phyloP scores from a whole-genome alignment of 495 filamentous ascomycete genomes.

The Evansstolkia leycettana region DNA sequence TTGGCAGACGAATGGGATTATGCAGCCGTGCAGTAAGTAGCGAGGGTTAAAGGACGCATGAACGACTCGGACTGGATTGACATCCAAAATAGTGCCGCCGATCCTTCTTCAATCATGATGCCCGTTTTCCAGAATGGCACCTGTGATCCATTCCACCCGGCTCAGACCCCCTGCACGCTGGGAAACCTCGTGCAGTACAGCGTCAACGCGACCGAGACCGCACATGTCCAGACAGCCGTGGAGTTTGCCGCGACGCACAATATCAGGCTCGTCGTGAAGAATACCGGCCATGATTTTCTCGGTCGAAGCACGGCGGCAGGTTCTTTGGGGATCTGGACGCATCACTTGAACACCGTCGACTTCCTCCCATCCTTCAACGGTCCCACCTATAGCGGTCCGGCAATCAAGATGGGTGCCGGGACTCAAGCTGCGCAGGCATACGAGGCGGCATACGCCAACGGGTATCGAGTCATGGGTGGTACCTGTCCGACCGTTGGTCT shows the following conservation, averaged over 20 bases:
- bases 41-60: not conserved
- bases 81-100: slow-evolving; percentile 14
- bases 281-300: slow-evolving; percentile 42
- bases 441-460: slow-evolving; percentile 18
- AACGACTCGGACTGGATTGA: not conserved
- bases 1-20: slow-evolving; percentile 16
- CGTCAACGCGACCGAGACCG: slow-evolving; percentile 21
- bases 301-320: slow-evolving; percentile 47
- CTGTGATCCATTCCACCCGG: slow-evolving; percentile 45
- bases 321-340: slow-evolving; percentile 42
- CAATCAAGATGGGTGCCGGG: slow-evolving; percentile 43
- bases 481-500: slow-evolving; percentile 23
- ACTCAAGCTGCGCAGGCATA: slow-evolving; percentile 37
- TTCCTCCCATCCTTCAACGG: slow-evolving; percentile 25
- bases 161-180: slow-evolving; percentile 36
- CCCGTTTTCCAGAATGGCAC: slow-evolving; percentile 30
- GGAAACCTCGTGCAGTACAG: slow-evolving; percentile 46
- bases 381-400: slow-evolving; percentile 30
- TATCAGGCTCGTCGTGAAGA: slow-evolving; percentile 52
- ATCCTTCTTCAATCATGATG: slow-evolving; percentile 30
- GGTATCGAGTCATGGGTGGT: slow-evolving; percentile 19
- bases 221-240: slow-evolving; percentile 22
- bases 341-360: slow-evolving; percentile 36
- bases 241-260: slow-evolving; percentile 40
- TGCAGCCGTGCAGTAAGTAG: slow-evolving; percentile 21